A percentile compares a stretch with the other conserved stretches of the same genome.
Conservation (phyloP, 345 rosid species). For the Eucalyptus polyanthemos region DNA sequence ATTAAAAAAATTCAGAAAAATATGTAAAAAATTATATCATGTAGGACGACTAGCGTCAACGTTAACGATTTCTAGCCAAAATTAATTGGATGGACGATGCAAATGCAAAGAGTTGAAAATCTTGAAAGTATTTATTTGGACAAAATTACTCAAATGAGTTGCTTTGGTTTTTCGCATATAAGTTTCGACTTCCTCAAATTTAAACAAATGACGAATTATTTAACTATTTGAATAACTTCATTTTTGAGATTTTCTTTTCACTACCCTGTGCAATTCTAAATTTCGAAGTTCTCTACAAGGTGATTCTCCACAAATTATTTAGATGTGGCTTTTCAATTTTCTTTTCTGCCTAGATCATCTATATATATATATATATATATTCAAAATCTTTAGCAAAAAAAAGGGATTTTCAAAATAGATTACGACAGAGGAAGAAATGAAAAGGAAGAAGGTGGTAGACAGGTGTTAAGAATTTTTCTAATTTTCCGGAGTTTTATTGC, state of each 20-base stretch:
- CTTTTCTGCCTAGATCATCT: background rate
- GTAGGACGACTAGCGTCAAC: fast-evolving
- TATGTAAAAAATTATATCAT: too few relatives aligned
- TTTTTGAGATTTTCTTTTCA: background rate
- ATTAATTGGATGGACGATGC: background rate
- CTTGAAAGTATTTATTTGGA: background rate
- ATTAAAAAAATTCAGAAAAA: background rate
- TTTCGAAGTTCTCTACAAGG: background rate
- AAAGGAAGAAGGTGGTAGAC: background rate
- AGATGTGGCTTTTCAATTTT: background rate
- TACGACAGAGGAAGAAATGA: background rate
- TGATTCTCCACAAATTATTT: background rate
- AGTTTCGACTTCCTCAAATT: background rate
- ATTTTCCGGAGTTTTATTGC: background rate
- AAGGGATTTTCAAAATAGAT: background rate
- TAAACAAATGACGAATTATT: background rate
- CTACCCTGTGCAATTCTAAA: background rate
- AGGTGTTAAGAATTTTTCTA: background rate
- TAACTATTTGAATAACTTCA: background rate
- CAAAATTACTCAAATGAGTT: background rate
- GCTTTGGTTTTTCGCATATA: background rate
- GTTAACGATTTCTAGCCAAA: background rate
- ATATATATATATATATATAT: too few relatives aligned
- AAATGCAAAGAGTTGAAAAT: background rate
- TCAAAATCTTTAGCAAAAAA: background rate